Evolutionary conservation across 352 stramenopile genomes (phyloP).

Genomic region (Pythium guiyangense): DNA sequence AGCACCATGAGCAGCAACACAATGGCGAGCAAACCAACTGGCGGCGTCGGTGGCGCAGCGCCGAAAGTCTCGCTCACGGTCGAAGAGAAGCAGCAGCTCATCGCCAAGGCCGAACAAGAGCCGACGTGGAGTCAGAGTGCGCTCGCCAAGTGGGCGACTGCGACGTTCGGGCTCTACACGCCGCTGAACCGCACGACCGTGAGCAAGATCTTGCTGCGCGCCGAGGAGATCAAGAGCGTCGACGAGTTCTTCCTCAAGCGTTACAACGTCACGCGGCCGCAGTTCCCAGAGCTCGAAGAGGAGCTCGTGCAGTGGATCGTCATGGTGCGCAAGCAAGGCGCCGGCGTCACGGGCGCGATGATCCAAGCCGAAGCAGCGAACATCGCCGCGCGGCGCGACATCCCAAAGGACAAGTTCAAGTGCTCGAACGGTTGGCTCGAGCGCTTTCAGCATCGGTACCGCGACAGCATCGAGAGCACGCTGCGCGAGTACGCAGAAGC

Average conservation of each 20-base stretch:
- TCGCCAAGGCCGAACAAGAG: slow-evolving; percentile 6
- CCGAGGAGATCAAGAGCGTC: slow-evolving; percentile 7
- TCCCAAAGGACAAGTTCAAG: slow-evolving; percentile 9
- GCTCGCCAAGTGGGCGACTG: slow-evolving; percentile 7
- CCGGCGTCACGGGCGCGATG: slow-evolving; percentile 5
- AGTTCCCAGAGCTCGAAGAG: slow-evolving; percentile 8
- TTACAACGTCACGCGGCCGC: slow-evolving; percentile 9
- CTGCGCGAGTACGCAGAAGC: slow-evolving; percentile 6
- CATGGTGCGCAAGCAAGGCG: slow-evolving; percentile 5
- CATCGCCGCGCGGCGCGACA: slow-evolving; percentile 1
- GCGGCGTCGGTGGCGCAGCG: neutral
- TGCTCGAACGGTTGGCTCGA: slow-evolving; percentile 10
- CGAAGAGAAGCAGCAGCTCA: slow-evolving; percentile 7
- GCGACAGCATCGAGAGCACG: slow-evolving; percentile 4
- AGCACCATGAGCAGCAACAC: neutral
- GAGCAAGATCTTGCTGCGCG: slow-evolving; percentile 8
- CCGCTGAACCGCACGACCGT: slow-evolving; percentile 9
- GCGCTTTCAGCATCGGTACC: slow-evolving; percentile 7
- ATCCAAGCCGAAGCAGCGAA: slow-evolving; percentile 5
- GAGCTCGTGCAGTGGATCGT: slow-evolving; percentile 8
- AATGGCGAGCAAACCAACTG: neutral
- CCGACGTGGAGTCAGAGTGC: slow-evolving; percentile 4
- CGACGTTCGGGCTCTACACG: slow-evolving; percentile 5
- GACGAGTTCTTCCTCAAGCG: slow-evolving; percentile 10
- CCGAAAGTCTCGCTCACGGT: slow-evolving; percentile 5